phyloP scores from a whole-genome alignment of 2,329 filamentous ascomycete genomes.

The Paracoccidioides lutzii region DNA sequence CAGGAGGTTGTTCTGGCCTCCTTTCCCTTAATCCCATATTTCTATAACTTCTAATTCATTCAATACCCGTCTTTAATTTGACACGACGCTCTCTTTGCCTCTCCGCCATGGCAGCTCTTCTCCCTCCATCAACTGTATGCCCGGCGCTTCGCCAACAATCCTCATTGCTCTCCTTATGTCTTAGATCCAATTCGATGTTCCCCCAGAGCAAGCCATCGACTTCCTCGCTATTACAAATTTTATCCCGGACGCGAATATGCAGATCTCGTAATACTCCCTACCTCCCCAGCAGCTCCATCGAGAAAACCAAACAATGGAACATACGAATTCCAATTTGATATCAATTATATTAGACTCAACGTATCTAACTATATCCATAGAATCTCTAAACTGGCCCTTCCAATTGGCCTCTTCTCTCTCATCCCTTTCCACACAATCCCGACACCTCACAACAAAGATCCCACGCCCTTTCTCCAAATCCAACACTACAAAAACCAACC shows the following conservation, averaged over 20 bases:
- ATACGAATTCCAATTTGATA: not conserved
- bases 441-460: slow-evolving; percentile 9
- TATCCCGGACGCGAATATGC: slow-evolving; percentile 2
- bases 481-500: slow-evolving; percentile 7
- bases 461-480: slow-evolving; percentile 10
- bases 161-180: slow-evolving; percentile 8
- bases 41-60: not conserved
- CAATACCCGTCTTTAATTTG: not conserved
- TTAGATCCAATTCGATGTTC: slow-evolving; percentile 4
- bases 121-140: slow-evolving; percentile 15
- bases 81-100: not conserved
- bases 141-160: slow-evolving; percentile 26
- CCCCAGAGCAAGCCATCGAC: not conserved
- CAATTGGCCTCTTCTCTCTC: not conserved
- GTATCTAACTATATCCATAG: slow-evolving; percentile 1
- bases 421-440: slow-evolving; percentile 5
- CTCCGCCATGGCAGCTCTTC: slow-evolving; percentile 5
- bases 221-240: slow-evolving; percentile 5
- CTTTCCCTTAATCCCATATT: not conserved
- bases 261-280: slow-evolving; percentile 3
- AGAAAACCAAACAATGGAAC: not conserved
- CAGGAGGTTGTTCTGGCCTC: not conserved
- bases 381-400: slow-evolving; percentile 3
- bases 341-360: not conserved
- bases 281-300: not conserved